phyloP scores from a whole-genome alignment of 2,329 filamentous ascomycete genomes.

The Ophiostoma sp. region DNA sequence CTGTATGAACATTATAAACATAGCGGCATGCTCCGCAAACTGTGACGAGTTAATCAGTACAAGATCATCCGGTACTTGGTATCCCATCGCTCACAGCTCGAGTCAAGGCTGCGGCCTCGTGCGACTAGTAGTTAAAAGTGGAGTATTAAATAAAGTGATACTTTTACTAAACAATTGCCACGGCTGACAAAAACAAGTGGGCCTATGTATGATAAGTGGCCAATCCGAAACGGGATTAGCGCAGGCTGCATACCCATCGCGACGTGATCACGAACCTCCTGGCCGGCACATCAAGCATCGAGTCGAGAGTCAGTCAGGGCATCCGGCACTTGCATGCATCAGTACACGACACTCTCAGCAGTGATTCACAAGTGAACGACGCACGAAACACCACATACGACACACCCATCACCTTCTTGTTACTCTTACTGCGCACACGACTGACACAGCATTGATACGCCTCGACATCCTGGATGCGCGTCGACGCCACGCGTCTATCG shows the following conservation, averaged over 20 bases:
- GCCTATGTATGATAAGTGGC: not conserved
- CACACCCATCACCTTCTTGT: not conserved
- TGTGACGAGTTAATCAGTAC: no score
- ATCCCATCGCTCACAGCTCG: no score
- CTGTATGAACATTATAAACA: no score
- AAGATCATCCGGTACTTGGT: no score
- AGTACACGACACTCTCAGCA: not conserved
- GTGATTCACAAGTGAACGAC: not conserved
- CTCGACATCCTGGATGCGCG: not conserved
- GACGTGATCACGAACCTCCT: constrained; percentile 26
- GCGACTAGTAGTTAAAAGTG: not conserved
- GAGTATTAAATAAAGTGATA: not conserved
- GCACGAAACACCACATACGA: no score
- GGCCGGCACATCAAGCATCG: not conserved
- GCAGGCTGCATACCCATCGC: constrained; percentile 23
- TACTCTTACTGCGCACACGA: no score
- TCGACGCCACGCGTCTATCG: not conserved
- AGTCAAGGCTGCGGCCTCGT: not conserved
- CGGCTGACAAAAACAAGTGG: constrained; percentile 25
- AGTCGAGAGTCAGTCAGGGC: no score
- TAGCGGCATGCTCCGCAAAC: no score
- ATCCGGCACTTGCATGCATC: not conserved
- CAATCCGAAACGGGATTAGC: constrained; percentile 20
- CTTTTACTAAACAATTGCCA: not conserved
- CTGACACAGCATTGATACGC: not conserved